Evolutionary conservation across 305 asterid species (phyloP).

Genomic region (Fraxinus latifolia): DNA sequence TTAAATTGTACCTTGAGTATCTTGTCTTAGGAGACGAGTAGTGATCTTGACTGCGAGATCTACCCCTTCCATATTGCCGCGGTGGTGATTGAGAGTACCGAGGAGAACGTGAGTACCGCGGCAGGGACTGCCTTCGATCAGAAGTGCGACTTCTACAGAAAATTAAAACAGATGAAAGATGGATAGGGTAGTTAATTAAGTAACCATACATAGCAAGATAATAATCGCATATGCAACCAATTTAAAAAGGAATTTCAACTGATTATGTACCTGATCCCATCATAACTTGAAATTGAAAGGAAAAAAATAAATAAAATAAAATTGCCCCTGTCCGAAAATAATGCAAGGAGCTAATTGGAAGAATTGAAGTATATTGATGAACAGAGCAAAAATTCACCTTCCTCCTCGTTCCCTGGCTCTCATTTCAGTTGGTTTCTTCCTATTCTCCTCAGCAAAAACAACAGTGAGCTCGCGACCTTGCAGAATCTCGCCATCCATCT

Average conservation of each 20-base stretch:
- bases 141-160: constrained; percentile 50
- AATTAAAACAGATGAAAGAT: background rate
- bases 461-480: constrained; percentile 92
- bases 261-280: background rate
- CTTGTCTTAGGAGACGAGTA: constrained; percentile 70
- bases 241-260: background rate
- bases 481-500: constrained; percentile 80
- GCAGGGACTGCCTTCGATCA: constrained; percentile 76
- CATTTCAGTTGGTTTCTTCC: constrained; percentile 94
- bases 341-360: background rate
- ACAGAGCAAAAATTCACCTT: constrained; percentile 29
- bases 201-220: background rate
- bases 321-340: background rate
- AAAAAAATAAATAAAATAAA: background rate
- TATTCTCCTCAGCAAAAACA: constrained; percentile 92
- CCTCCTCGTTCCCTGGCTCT: constrained; percentile 67
- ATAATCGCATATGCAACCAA: background rate
- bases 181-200: background rate
- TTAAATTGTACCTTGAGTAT: constrained; percentile 53
- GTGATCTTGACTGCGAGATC: constrained; percentile 59
- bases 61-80: constrained; percentile 56
- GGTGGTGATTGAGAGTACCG: constrained; percentile 22
- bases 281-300: background rate
- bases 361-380: background rate
- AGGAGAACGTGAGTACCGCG: constrained; percentile 77